Base-by-base conservation (phyloP, 2,329 filamentous ascomycete species). In the Alternaria tenuissima region DNA sequence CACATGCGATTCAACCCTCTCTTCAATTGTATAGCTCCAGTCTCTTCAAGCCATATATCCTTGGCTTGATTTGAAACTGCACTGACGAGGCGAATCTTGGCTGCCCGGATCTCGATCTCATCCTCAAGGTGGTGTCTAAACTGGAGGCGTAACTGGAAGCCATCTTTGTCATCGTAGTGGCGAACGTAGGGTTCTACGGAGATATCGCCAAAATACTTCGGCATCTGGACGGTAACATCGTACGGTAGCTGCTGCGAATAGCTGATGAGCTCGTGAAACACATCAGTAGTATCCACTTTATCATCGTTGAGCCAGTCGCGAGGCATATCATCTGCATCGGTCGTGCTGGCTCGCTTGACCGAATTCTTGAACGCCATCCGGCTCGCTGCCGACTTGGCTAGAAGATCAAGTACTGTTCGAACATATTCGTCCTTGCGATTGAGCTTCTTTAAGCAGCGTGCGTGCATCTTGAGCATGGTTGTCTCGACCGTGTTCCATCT, bases 381-480 rank as follows among this genome's bases (percentile, higher is more conserved):
- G 42, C 74, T 76, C 24, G 74, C 76, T 32, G 78, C 89, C 0
- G 87, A 86, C 72, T 92, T 93, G 7, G 86, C 87, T 11, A 95
- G 80, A 1, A 97, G 81, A 69, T 91, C 90, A 14, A 97, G 82
- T 8, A 92, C 84, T 8, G 91, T 89, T 24, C 87, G 87, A 16
- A 94, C 88, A 70, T 93, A 96, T 63, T 96, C 92, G 53, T 94
- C 91, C 61, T 88, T 88, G 14, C 88, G 87, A 49, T 90, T 84
- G 28, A 97, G 85, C 68, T 92, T 86, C 65, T 91, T 90, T 28
- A 99, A 84, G 76, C 94, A 98, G 49, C 87, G 86, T 0, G 91
- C 87, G 75, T 97, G 95, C 84, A 97, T 90, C 65, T 92, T 87
- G 6, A 98, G 84, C 86, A 97, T 91, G 0, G 90, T 90, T 4